Conservation (phyloP, 495 filamentous ascomycete species). For the Penicillium steckii region DNA sequence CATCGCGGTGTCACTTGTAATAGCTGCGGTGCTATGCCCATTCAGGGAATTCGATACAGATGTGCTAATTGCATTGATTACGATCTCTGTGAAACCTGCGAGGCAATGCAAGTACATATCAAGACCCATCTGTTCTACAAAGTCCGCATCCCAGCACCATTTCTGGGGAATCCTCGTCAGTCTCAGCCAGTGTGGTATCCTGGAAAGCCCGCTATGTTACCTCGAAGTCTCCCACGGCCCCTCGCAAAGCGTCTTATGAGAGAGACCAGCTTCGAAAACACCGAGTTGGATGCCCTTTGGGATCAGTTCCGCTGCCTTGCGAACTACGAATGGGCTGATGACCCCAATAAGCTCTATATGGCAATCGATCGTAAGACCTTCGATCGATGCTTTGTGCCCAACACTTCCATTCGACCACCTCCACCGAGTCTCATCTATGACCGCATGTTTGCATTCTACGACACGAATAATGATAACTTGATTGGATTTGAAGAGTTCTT, state of each 20-base stretch:
- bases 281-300: conserved; percentile 88
- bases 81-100: conserved; percentile 87
- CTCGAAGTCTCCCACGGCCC: conserved; percentile 59
- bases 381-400: conserved; percentile 83
- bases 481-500: conserved; percentile 96
- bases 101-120: conserved; percentile 77
- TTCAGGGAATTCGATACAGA: conserved; percentile 86
- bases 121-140: conserved; percentile 98
- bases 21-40: conserved; percentile 78
- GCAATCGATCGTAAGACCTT: conserved; percentile 92
- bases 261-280: conserved; percentile 74
- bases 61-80: conserved; percentile 92
- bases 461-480: conserved; percentile 79
- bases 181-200: conserved; percentile 85
- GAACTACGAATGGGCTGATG: conserved; percentile 77
- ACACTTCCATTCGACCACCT: conserved; percentile 68
- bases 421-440: conserved; percentile 90
- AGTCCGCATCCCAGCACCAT: conserved; percentile 71
- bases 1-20: conserved; percentile 95
- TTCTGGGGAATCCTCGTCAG: conserved; percentile 62
- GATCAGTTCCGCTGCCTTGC: conserved; percentile 95
- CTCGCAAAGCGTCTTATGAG: conserved; percentile 64
- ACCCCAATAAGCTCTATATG: conserved; percentile 71
- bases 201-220: conserved; percentile 71
- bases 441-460: conserved; percentile 95